A percentile compares a stretch with the other conserved stretches of the same genome.
Conservation (phyloP, 176 grass and related monocot genomes). For the Pharus latifolius region DNA sequence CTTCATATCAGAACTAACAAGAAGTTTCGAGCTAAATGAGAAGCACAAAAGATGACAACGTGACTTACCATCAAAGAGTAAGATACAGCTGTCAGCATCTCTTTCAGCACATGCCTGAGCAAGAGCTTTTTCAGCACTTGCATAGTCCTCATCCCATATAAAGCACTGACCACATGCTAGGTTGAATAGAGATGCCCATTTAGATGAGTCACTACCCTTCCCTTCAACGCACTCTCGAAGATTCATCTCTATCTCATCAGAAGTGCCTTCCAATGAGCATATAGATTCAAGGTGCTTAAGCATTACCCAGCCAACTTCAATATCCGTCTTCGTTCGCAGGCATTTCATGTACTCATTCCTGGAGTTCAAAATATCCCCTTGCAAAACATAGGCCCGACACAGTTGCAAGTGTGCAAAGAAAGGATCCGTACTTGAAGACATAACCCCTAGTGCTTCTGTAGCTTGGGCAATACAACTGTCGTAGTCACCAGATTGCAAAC, state of each 20-base stretch:
- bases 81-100: slow-evolving; percentile 63
- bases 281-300: slow-evolving; percentile 77
- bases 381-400: slow-evolving; percentile 52
- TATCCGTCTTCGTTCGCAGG: slow-evolving; percentile 39
- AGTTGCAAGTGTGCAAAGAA: slow-evolving; percentile 84
- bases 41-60: not conserved
- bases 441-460: slow-evolving; percentile 41
- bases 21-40: not conserved
- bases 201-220: slow-evolving; percentile 35
- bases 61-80: slow-evolving; percentile 65
- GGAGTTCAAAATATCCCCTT: slow-evolving; percentile 48
- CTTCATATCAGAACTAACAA: not conserved
- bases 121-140: slow-evolving; percentile 60
- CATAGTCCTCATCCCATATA: slow-evolving; percentile 57
- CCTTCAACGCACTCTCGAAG: slow-evolving; percentile 36
- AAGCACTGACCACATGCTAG: slow-evolving; percentile 70
- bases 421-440: slow-evolving; percentile 22
- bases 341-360: slow-evolving; percentile 67
- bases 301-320: slow-evolving; percentile 74
- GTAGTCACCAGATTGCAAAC: slow-evolving; percentile 58
- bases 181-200: slow-evolving; percentile 65
- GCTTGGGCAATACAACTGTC: slow-evolving; percentile 35
- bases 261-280: slow-evolving; percentile 38
- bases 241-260: slow-evolving; percentile 52
- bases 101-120: slow-evolving; percentile 51